phyloP scores from a whole-genome alignment of 2,329 filamentous ascomycete species.

The Neonectria ditissima region DNA sequence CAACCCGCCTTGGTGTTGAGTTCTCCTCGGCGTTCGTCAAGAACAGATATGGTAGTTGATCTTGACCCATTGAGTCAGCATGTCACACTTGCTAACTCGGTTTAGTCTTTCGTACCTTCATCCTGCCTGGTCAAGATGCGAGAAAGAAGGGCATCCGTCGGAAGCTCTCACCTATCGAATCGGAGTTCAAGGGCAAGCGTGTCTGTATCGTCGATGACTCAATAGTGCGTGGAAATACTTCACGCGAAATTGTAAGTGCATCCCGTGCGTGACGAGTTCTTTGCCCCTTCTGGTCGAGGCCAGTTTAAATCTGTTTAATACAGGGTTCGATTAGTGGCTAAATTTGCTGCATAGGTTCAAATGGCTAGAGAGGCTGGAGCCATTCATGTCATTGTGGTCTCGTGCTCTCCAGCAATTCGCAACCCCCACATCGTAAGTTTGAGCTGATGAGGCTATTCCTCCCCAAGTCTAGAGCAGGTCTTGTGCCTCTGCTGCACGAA shows the following conservation, averaged over 20 bases:
- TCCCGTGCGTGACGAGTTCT: neutral
- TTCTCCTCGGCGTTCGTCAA: constrained; percentile 88
- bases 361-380: constrained; percentile 91
- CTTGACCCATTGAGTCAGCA: too few relatives aligned
- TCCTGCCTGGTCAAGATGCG: constrained; percentile 77
- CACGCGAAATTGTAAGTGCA: constrained; percentile 74
- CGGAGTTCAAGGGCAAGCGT: constrained; percentile 84
- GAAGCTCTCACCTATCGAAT: constrained; percentile 88
- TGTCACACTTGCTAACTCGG: too few relatives aligned
- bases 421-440: constrained; percentile 85
- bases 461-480: too few relatives aligned
- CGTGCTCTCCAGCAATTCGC: constrained; percentile 84
- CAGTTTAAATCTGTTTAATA: neutral
- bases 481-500: too few relatives aligned
- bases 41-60: constrained; percentile 74
- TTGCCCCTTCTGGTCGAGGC: too few relatives aligned
- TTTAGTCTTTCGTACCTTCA: constrained; percentile 81
- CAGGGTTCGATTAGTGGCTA: neutral
- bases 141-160: constrained; percentile 88
- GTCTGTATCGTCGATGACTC: constrained; percentile 91
- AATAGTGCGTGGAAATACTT: constrained; percentile 80
- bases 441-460: too few relatives aligned
- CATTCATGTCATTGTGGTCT: constrained; percentile 83
- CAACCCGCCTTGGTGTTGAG: constrained; percentile 76
- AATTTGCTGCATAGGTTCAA: constrained; percentile 43